Evolutionary conservation across 2,329 filamentous ascomycete species (phyloP), one percentile per base, ranked within the genome.

Genomic region (Hymenoscyphus salicellus): DNA sequence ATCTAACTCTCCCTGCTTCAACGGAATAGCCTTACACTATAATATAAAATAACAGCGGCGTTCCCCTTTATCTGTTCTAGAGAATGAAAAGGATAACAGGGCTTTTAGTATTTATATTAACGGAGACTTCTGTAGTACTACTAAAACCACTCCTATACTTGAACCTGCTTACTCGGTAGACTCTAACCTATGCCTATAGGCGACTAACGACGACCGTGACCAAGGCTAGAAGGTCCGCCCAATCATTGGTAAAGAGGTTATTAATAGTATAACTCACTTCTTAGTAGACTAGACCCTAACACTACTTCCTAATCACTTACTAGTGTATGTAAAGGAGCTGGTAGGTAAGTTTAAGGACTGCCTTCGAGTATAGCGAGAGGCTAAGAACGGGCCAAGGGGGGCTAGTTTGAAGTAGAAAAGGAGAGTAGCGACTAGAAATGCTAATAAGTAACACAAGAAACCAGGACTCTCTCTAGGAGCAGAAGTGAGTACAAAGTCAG

Each of bases 201-300:
- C 6, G 16, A 43, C 6, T 17, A 17, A 43, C 38, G 38, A 43
- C 30, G n/a, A 60, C 32, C 7, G 17, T n/a, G 7, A 59, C 33
- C 11, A 26, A 38, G 58, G 23, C 4, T 60, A 14, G 58, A 17
- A 60, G 32, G 58, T 60, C 28, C 36, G 36, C 10, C 3, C 5
- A 28, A 60, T 60, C 17, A 60, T 60, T 43, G 14, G 58, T 6
- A 60, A 60, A 60, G 58, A 60, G 58, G 58, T 23, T 55, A 41
- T 61, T 55, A 14, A 61, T 61, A 20, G 59, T 32, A 23, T 33
- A 26, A 20, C 28, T 1, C n/a, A 61, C 26, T 61, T 32, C 43
- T 55, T 61, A 20, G 59, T 61, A 14, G 59, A 61, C 52, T 61
- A 16, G 59, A 20, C 1, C 41, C 41, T 10, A 17, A 46, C 41